Percentiles rank a stretch among this genome's conserved stretches.
Conservation (phyloP, 139 green algal genomes). For the Deuterostichococcus epilithicus region DNA sequence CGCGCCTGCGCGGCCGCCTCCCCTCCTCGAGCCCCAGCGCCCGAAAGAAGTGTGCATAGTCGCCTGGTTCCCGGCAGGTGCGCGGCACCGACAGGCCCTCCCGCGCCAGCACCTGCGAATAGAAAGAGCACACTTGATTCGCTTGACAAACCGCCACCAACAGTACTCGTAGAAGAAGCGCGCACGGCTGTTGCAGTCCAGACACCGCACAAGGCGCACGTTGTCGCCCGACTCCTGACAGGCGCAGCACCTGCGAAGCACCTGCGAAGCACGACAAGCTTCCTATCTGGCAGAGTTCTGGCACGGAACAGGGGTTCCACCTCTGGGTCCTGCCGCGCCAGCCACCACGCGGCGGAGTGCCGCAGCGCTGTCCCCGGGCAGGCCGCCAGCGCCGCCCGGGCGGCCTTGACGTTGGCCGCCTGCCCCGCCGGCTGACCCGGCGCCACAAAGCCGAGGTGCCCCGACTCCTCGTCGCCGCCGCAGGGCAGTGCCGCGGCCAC, state of each 20-base stretch:
- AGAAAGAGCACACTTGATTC: too few species aligned
- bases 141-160: too few species aligned
- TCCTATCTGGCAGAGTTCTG: too few species aligned
- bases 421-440: background rate
- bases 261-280: too few species aligned
- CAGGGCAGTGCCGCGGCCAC: too few species aligned
- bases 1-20: background rate
- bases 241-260: background rate
- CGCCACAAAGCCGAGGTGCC: slow-evolving; percentile 9
- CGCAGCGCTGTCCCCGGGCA: background rate
- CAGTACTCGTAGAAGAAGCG: background rate
- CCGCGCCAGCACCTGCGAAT: background rate
- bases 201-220: background rate
- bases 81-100: background rate
- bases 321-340: slow-evolving; percentile 3
- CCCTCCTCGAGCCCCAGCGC: background rate
- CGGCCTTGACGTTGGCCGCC: slow-evolving; percentile 13
- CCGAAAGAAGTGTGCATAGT: background rate
- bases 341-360: slow-evolving; percentile 22
- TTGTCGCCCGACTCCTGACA: background rate
- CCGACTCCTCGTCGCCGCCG: too few species aligned
- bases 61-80: too few species aligned
- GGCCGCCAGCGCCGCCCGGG: slow-evolving; percentile 7
- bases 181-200: background rate
- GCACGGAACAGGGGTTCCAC: too few species aligned